phyloP scores from a whole-genome alignment of 192 early-diverging fungal species.

The Cladochytrium replicatum region DNA sequence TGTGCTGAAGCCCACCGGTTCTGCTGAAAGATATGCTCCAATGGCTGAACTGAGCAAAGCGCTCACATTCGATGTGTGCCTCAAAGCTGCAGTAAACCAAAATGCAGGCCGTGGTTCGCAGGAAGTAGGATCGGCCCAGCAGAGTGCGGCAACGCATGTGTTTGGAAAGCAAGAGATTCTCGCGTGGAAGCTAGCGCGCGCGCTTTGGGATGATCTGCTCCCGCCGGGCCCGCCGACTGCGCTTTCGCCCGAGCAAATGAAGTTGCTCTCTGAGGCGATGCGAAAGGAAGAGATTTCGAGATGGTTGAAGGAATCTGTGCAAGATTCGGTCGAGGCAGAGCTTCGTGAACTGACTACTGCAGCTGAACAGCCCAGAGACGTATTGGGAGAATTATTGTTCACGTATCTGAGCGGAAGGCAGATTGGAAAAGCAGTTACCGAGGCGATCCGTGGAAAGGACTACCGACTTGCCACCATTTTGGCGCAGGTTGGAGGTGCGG shows the following conservation, averaged over 20 bases:
- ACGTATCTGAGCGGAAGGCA: slow-evolving; percentile 47
- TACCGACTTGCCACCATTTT: slow-evolving; percentile 69
- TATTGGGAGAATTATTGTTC: slow-evolving; percentile 34
- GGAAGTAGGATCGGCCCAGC: no score
- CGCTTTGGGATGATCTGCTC: slow-evolving; percentile 43
- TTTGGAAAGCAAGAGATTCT: slow-evolving; percentile 27
- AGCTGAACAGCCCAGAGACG: no score
- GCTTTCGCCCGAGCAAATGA: slow-evolving; percentile 6
- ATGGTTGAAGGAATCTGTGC: slow-evolving; percentile 56
- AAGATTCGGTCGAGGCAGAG: slow-evolving; percentile 31
- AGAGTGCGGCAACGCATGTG: no score
- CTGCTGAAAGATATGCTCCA: no score
- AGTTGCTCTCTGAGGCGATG: slow-evolving; percentile 22
- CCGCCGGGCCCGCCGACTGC: no score
- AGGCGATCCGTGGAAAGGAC: slow-evolving; percentile 53
- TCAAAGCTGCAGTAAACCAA: no score
- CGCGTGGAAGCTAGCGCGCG: slow-evolving; percentile 40
- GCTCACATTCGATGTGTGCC: no score
- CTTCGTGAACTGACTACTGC: slow-evolving; percentile 11
- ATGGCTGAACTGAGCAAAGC: no score
- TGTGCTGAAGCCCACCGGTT: no score
- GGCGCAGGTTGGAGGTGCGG: slow-evolving; percentile 58
- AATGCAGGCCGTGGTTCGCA: no score
- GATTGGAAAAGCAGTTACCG: slow-evolving; percentile 51
- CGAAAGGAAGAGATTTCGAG: slow-evolving; percentile 45